Evolutionary conservation across 192 early-diverging fungal genomes (phyloP), one percentile per base, ranked within the genome.

Genomic region (Coemansia sp.): DNA sequence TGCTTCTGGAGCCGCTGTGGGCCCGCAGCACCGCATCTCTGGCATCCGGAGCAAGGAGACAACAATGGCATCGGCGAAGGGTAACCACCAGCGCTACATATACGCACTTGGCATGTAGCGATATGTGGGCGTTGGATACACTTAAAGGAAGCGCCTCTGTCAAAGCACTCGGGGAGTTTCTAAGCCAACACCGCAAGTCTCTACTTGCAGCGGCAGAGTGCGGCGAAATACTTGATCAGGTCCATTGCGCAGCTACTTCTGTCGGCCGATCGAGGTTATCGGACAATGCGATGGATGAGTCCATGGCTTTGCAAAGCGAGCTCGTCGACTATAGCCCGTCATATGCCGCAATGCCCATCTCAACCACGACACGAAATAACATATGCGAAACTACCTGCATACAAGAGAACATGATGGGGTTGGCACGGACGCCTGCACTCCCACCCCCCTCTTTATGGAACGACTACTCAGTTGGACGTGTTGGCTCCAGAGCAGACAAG

Each of bases 191-290:
- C 36, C 70, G 76, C 23, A 79, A 71, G 56, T 83, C 82, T 17
- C n/a, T 83, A 43, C 69, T 83, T 42, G 67, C 75, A 4, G 74
- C 76, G 19, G 73, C 75, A 17, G 82, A 83, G 43, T 83, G 71
- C 36, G 65, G 53, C 29, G 76, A 79, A 15, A 73, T 81, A 17
- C 36, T 74, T 23, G 65, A 57, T 17, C 70, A 79, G 34, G 59
- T 17, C 23, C 53, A 43, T 13, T 17, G n/a, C 7, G 34, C 33
- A 57, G 33, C 3, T 19, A 14, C 9, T 25, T 23, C 22, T 19
- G 55, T 7, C 36, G 33, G 15, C 34, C 11, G 55, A 15, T 1
- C 8, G 23, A 7, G 34, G 6, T 14, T 34, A 57, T 57, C 33
- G 17, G 55, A 14, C 2, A 25, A 34, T n/a, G 4, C 15, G 29